Percentiles rank a stretch among this genome's conserved stretches.
phyloP scores from a whole-genome alignment of 345 rosid genomes.

The Sonneratia caseolaris region DNA sequence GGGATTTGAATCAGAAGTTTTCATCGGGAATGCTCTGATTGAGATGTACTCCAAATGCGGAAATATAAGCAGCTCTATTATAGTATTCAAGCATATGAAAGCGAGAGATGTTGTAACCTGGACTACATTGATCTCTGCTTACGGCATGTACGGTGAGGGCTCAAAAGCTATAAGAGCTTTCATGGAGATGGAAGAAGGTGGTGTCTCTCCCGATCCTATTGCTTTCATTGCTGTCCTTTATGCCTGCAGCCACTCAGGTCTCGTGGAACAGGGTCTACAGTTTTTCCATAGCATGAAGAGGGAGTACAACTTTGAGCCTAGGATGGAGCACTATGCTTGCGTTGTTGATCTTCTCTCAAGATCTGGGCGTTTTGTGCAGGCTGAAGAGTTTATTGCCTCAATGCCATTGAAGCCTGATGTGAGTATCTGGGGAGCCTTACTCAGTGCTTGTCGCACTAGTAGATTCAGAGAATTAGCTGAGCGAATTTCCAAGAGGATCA shows the following conservation, averaged over 20 bases:
- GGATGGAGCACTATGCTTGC: conserved; percentile 62
- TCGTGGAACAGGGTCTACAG: conserved; percentile 55
- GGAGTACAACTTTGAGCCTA: conserved; percentile 37
- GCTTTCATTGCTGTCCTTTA: conserved; percentile 45
- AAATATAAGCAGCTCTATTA: conserved; percentile 21
- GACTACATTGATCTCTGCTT: conserved; percentile 52
- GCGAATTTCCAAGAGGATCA: conserved; percentile 37
- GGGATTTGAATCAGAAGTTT: conserved; percentile 37
- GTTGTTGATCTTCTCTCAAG: conserved; percentile 65
- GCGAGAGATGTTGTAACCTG: conserved; percentile 65
- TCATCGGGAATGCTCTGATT: conserved; percentile 47
- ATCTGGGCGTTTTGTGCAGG: conserved; percentile 43
- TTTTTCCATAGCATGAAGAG: conserved; percentile 42
- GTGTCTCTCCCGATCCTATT: conserved; percentile 42
- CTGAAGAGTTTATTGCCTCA: conserved; percentile 31
- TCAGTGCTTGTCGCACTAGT: conserved; percentile 47
- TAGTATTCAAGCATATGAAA: conserved; percentile 41
- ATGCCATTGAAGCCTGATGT: conserved; percentile 56
- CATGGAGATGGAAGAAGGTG: conserved; percentile 36
- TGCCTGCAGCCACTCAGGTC: conserved; percentile 77
- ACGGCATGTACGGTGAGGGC: conserved; percentile 61
- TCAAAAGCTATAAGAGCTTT: conserved; percentile 44
- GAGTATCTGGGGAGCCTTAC: conserved; percentile 57
- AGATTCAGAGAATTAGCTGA: conserved; percentile 49
- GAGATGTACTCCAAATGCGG: conserved; percentile 76